Percentiles rank a stretch among this genome's conserved stretches.
Evolutionary conservation across 2,329 filamentous ascomycete genomes (phyloP).

Genomic region (Pseudogymnoascus sp.): DNA sequence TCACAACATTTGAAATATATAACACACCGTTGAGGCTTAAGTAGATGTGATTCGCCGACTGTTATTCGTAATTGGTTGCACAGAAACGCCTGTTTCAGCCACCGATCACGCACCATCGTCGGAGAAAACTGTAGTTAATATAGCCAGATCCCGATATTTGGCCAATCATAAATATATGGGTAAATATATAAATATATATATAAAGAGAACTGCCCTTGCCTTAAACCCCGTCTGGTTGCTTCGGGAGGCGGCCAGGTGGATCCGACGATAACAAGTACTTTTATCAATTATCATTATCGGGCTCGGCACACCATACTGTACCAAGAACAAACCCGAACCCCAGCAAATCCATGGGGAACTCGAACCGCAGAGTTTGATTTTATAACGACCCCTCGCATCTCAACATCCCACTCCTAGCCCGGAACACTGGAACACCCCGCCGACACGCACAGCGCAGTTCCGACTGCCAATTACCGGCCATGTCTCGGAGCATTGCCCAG

Average conservation of each 20-base stretch:
- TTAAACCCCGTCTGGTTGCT: conserved; percentile 30
- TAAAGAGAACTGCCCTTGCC: not conserved
- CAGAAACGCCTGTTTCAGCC: not conserved
- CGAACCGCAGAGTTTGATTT: conserved; percentile 7
- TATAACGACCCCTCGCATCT: conserved; percentile 5
- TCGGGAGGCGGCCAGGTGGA: conserved; percentile 33
- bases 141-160: not conserved
- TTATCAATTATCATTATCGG: conserved; percentile 9
- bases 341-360: not conserved
- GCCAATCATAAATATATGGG: not conserved
- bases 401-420: conserved; percentile 6
- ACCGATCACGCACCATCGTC: not conserved
- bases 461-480: conserved; percentile 9
- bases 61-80: not conserved
- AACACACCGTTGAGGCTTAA: not conserved
- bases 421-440: conserved; percentile 1
- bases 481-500: conserved; percentile 10
- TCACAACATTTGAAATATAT: not conserved
- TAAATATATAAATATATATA: conserved; percentile 1
- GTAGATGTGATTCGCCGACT: not conserved
- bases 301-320: conserved; percentile 1
- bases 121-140: not conserved
- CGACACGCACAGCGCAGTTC: not conserved
- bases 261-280: conserved; percentile 9
- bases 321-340: not conserved